These are phyloP conservation scores for Garcia nutans DNA, from an alignment of 345 rosid genomes.

Conservation along the genomic window DNA sequence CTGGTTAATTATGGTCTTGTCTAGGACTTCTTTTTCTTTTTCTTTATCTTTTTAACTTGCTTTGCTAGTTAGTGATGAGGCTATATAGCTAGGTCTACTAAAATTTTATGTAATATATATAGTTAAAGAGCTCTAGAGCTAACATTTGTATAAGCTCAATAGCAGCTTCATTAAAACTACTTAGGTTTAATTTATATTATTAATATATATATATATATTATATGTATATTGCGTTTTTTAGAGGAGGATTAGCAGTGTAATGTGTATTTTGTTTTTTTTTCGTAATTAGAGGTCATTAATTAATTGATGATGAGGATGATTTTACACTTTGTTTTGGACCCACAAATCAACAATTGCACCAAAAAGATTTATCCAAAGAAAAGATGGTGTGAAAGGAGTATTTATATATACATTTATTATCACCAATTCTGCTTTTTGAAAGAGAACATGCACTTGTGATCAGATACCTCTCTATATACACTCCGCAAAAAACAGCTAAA, in stretches of 20 bases:
- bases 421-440: not conserved
- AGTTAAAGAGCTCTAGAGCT: not conserved
- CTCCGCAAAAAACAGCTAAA: not conserved
- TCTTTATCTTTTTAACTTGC: not conserved
- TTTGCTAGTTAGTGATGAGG: not conserved
- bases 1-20: slow-evolving; percentile 4
- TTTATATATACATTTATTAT: not conserved
- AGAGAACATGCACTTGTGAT: not conserved
- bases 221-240: too few relatives aligned
- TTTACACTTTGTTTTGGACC: not conserved
- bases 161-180: not conserved
- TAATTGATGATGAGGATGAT: not conserved
- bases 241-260: too few relatives aligned
- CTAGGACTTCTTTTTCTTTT: not conserved
- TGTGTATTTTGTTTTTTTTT: too few relatives aligned
- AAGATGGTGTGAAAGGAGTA: slow-evolving; percentile 8
- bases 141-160: not conserved
- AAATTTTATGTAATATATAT: not conserved
- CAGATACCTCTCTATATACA: not conserved
- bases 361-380: not conserved
- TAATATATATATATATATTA: not conserved
- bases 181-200: not conserved
- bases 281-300: too few relatives aligned
- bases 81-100: too few relatives aligned
- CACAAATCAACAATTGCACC: not conserved